A percentile compares a stretch with the other conserved stretches of the same genome.
Conservation (phyloP, 23 red algal genomes). For the Gracilaria caudata region DNA sequence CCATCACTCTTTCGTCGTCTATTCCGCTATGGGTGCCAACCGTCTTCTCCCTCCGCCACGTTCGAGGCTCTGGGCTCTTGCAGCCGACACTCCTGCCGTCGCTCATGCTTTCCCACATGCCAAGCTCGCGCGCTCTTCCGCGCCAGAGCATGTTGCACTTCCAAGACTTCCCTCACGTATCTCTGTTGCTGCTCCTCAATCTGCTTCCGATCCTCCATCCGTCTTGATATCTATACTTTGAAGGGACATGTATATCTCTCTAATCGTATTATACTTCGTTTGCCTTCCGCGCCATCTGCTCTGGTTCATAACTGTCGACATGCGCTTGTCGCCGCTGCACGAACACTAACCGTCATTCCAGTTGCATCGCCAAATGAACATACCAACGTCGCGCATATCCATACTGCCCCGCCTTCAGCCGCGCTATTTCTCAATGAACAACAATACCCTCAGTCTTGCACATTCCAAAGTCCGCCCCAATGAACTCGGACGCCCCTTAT, state of each 20-base stretch:
- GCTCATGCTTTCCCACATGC: conserved; percentile 11
- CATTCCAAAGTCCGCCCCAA: too few relatives aligned
- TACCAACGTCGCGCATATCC: conserved; percentile 16
- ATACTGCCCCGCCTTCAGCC: conserved; percentile 25
- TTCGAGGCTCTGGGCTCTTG: conserved; percentile 4
- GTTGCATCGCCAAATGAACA: not conserved
- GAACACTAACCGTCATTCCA: conserved; percentile 20
- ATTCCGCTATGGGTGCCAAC: conserved; percentile 10
- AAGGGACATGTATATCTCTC: conserved; percentile 27
- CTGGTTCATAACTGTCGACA: conserved; percentile 16
- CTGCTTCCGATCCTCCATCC: conserved; percentile 34
- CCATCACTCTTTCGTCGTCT: not conserved
- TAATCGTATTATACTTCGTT: not conserved
- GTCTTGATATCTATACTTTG: conserved; percentile 17
- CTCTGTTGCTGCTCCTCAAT: conserved; percentile 1
- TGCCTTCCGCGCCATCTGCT: conserved; percentile 20
- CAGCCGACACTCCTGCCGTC: conserved; percentile 15
- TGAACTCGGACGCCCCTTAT: too few relatives aligned
- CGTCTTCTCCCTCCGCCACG: conserved; percentile 6
- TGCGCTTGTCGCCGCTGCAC: conserved; percentile 11
- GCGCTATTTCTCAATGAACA: not conserved
- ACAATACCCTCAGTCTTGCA: too few relatives aligned
- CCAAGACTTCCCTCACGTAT: conserved; percentile 2
- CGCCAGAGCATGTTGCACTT: conserved; percentile 10
- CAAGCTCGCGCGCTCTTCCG: conserved; percentile 37